Conservation (phyloP, 768 basidiomycete species). For the Leccinum disarticulatum region DNA sequence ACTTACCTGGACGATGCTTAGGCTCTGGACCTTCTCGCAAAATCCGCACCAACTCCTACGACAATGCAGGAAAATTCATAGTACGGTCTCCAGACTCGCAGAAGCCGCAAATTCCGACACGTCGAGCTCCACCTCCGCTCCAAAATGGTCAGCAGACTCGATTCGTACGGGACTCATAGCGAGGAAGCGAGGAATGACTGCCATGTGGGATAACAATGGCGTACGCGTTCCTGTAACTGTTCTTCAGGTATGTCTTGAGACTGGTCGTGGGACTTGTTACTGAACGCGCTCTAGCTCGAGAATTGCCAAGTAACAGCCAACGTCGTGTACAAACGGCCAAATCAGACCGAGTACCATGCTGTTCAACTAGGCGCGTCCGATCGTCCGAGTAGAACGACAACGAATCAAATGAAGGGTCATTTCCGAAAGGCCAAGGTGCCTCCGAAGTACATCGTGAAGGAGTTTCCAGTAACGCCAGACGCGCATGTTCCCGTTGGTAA, state of each 20-base stretch:
- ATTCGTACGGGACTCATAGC: slow-evolving; percentile 92
- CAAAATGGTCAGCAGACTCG: slow-evolving; percentile 83
- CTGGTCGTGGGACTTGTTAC: slow-evolving; percentile 9
- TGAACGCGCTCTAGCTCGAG: slow-evolving; percentile 55
- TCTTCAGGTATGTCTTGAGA: slow-evolving; percentile 68
- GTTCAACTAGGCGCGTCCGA: slow-evolving; percentile 91
- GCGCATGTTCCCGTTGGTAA: slow-evolving; percentile 87
- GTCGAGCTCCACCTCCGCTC: slow-evolving; percentile 26
- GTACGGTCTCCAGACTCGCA: slow-evolving; percentile 36
- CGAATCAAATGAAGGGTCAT: slow-evolving; percentile 83
- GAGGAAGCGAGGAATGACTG: slow-evolving; percentile 94
- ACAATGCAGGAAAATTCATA: slow-evolving; percentile 43
- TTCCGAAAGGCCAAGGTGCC: slow-evolving; percentile 79
- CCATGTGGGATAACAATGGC: slow-evolving; percentile 89
- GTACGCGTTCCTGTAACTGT: slow-evolving; percentile 88
- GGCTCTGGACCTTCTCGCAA: slow-evolving; percentile 47
- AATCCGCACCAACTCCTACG: slow-evolving; percentile 36
- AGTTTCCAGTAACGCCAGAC: slow-evolving; percentile 87
- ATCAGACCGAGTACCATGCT: slow-evolving; percentile 81
- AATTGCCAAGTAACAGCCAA: slow-evolving; percentile 89
- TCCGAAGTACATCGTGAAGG: slow-evolving; percentile 82
- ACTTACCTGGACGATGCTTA: slow-evolving; percentile 43
- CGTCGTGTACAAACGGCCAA: slow-evolving; percentile 58
- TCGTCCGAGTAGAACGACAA: slow-evolving; percentile 66
- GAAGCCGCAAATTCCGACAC: slow-evolving; percentile 21